Conservation (phyloP, 2,329 filamentous ascomycete species). For the Fusarium sp. region DNA sequence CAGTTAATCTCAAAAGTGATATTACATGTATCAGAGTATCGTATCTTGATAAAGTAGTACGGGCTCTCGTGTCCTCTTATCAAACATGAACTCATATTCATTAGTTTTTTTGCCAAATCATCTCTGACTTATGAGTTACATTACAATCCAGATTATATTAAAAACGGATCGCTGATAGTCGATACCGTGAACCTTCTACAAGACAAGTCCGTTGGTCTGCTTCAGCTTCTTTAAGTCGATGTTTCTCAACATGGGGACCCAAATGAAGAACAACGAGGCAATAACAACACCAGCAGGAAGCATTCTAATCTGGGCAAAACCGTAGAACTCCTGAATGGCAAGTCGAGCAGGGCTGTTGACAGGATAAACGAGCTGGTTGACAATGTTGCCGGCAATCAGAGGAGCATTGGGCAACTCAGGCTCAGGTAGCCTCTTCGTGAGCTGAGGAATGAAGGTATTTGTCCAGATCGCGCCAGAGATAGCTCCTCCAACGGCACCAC, state of each 20-base stretch:
- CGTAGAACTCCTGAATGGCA: constrained; percentile 63
- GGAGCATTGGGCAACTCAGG: constrained; percentile 52
- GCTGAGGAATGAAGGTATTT: constrained; percentile 55
- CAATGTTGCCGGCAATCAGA: constrained; percentile 58
- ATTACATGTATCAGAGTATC: no score
- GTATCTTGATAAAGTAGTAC: no score
- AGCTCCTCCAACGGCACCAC: constrained; percentile 61
- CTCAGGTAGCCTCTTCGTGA: constrained; percentile 57
- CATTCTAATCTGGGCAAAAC: constrained; percentile 59
- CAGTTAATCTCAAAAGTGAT: no score
- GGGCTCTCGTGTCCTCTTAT: no score
- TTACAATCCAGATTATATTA: no score
- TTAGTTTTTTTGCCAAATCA: no score
- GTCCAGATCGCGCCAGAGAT: constrained; percentile 60
- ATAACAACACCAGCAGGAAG: constrained; percentile 54
- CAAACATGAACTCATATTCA: no score
- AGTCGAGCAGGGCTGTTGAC: constrained; percentile 56
- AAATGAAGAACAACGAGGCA: constrained; percentile 47
- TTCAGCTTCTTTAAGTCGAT: constrained; percentile 50
- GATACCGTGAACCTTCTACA: constrained; percentile 29
- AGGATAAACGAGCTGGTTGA: constrained; percentile 55
- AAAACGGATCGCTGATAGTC: no score
- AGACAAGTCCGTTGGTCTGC: constrained; percentile 51
- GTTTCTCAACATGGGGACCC: constrained; percentile 51
- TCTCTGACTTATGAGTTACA: no score